phyloP scores from a whole-genome alignment of 2,329 filamentous ascomycete species.

The Saccharata proteae region DNA sequence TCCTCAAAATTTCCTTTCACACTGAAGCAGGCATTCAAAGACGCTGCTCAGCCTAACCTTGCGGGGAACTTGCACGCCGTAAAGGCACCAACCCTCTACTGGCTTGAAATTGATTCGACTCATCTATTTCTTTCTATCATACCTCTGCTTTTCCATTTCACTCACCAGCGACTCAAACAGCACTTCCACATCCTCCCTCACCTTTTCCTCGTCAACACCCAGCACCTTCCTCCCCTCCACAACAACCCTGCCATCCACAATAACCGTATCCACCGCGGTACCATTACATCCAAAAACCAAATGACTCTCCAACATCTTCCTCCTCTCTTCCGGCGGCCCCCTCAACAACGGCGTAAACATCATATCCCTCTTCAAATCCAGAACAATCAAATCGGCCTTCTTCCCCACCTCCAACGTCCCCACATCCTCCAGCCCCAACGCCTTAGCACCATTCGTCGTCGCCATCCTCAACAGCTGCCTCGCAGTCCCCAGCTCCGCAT shows the following conservation, averaged over 20 bases:
- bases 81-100: too few relatives aligned
- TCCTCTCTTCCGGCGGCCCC: slow-evolving; percentile 10
- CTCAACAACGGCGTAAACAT: slow-evolving; percentile 15
- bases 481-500: slow-evolving; percentile 11
- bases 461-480: slow-evolving; percentile 14
- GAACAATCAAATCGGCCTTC: slow-evolving; percentile 15
- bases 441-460: slow-evolving; percentile 14
- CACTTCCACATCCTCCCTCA: slow-evolving; percentile 8
- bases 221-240: slow-evolving; percentile 13
- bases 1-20: too few relatives aligned
- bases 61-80: too few relatives aligned
- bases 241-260: slow-evolving; percentile 14
- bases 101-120: too few relatives aligned
- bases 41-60: too few relatives aligned
- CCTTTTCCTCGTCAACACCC: slow-evolving; percentile 14
- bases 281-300: slow-evolving; percentile 17
- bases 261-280: slow-evolving; percentile 14
- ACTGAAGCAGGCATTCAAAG: too few relatives aligned
- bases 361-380: slow-evolving; percentile 16
- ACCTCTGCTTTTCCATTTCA: slow-evolving; percentile 4
- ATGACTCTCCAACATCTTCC: slow-evolving; percentile 11
- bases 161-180: slow-evolving; percentile 1
- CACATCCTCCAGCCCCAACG: slow-evolving; percentile 14
- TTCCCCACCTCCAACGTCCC: slow-evolving; percentile 12
- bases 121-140: slow-evolving; percentile 1